Conservation (phyloP, 108 stramenopile genomes). For the Mayamaea pseudoterrestris region DNA sequence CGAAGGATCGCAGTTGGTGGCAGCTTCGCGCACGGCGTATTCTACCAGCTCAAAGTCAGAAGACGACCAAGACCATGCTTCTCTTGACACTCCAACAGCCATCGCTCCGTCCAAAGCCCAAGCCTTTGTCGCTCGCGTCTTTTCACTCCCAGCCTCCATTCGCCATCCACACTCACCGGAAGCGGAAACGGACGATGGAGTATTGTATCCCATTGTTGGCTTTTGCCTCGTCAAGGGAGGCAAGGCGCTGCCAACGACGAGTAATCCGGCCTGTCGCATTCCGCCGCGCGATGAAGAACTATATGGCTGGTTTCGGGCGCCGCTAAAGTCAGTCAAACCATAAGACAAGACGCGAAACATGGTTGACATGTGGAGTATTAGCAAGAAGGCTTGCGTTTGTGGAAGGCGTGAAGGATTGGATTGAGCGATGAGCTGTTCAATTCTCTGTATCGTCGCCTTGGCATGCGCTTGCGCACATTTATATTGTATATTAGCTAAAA, state of each 20-base stretch:
- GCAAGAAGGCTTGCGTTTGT: too few relatives aligned
- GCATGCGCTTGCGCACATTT: too few relatives aligned
- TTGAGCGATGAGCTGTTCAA: too few relatives aligned
- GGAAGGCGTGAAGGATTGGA: too few relatives aligned
- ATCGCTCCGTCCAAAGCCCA: not conserved
- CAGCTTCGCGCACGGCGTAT: too few relatives aligned
- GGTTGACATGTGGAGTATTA: too few relatives aligned
- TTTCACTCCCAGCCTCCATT: not conserved
- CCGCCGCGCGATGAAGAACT: conserved; percentile 6
- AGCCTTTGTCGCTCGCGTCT: conserved; percentile 4
- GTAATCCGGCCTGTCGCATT: conserved; percentile 11
- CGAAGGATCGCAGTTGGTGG: too few relatives aligned
- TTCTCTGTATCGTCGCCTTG: too few relatives aligned
- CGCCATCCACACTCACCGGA: conserved; percentile 7
- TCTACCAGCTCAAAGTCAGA: conserved; percentile 3
- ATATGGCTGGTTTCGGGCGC: conserved; percentile 1
- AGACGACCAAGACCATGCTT: not conserved
- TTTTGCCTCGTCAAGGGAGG: conserved; percentile 8
- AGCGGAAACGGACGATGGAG: conserved; percentile 9
- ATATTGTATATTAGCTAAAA: too few relatives aligned
- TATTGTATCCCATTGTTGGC: conserved; percentile 18
- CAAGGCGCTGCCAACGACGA: conserved; percentile 11
- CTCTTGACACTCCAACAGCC: not conserved
- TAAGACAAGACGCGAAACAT: too few relatives aligned
- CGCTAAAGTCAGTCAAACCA: too few relatives aligned